Evolutionary conservation across 306 rosid species (phyloP).

Genomic region (Vachellia pachyceras): DNA sequence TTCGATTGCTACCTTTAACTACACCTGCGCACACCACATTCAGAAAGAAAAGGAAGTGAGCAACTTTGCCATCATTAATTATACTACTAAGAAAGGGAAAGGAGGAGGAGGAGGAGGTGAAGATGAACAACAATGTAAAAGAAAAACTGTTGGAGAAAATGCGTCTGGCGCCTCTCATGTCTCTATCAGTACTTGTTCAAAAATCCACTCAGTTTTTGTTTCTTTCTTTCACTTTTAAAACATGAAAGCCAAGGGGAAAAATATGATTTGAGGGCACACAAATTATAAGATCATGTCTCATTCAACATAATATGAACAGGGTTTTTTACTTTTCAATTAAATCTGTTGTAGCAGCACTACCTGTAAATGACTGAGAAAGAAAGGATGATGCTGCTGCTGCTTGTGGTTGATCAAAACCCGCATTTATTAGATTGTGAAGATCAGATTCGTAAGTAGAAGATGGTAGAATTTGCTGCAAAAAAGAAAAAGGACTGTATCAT

Average conservation of each 20-base stretch:
- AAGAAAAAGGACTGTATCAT: neutral
- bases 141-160: conserved; percentile 17
- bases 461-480: conserved; percentile 58
- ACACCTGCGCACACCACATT: conserved; percentile 60
- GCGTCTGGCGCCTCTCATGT: conserved; percentile 37
- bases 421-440: conserved; percentile 52
- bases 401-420: conserved; percentile 63
- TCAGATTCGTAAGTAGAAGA: conserved; percentile 67
- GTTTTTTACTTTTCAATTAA: neutral
- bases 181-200: conserved; percentile 39
- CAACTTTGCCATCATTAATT: neutral
- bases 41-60: conserved; percentile 3
- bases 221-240: conserved; percentile 38
- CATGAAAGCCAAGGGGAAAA: conserved; percentile 11
- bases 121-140: conserved; percentile 3
- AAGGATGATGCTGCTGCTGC: conserved; percentile 34
- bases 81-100: neutral
- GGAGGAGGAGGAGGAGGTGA: too few species aligned
- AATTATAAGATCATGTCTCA: neutral
- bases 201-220: conserved; percentile 38
- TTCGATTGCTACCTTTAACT: conserved; percentile 64
- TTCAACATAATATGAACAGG: neutral
- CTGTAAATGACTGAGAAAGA: conserved; percentile 57
- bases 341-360: conserved; percentile 32
- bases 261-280: conserved; percentile 12